Base-by-base conservation (phyloP, 106 monocot genomes). In the Dendrobium chrysotoxum region DNA sequence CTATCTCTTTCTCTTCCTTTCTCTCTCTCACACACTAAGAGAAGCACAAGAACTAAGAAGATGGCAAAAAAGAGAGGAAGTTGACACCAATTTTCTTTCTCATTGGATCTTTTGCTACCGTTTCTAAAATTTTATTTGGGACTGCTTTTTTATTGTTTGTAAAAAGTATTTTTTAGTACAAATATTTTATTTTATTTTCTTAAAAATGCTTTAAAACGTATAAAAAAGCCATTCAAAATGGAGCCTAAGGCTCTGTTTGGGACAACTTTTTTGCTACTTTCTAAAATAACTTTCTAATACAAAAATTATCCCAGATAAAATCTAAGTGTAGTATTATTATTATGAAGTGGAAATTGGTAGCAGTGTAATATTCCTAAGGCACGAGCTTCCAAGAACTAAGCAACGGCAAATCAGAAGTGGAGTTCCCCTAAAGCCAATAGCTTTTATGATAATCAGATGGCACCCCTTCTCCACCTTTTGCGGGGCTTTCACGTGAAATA, bases 381-480 rank as follows among this genome's bases (percentile, higher is more conserved):
- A 71, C 9, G 71, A 38, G 71, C 26, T 10, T 65, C 64, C 23
- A 65, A 65, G 26, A 26, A 35, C 4, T 16, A 7, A 21, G 42
- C 74, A 39, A 75, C 40, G 28, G 5, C 11, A 11, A 55, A 55
- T 16, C 3, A 17, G 20, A 55, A 20, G 55, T 55, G 55, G 18
- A 20, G 11, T 17, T 55, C 2, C 13, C 20, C 13, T 18, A 57
- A 61, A 25, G 61, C 7, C 20, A 61, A 61, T n/a, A 61, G 23
- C 7, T n/a, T 21, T 61, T 4, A 7, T 25, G 76, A 76, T 47
- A 76, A 28, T 44, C 18, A 76, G 76, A 40, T 18, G 47, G 3
- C 25, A 40, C 26, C 26, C 76, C 47, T 76, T 21, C 76, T 76
- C 76, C 76, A 46, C 20, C 46, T 76, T 76, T 76, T 76, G 76